Percentiles rank a stretch among this genome's conserved stretches.
phyloP scores from a whole-genome alignment of 805 yeast genomes.

The Blastobotrys attinorum region DNA sequence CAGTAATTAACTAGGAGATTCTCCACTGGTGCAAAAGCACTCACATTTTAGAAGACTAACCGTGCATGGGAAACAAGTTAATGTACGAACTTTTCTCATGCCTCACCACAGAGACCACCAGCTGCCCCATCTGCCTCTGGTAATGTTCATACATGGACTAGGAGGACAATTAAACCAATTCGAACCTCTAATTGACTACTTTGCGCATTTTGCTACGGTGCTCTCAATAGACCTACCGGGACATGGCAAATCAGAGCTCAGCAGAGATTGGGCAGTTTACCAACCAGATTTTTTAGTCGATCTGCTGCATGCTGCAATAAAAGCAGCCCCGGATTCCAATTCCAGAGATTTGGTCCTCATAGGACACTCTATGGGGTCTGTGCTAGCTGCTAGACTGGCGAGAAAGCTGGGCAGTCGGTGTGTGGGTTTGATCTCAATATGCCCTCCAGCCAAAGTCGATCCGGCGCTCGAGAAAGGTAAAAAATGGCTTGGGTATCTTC shows the following conservation, averaged over 20 bases:
- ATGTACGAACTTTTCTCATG: constrained; percentile 16
- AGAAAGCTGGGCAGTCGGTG: constrained; percentile 20
- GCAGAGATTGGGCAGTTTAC: constrained; percentile 31
- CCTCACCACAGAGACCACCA: constrained; percentile 24
- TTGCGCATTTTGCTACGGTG: constrained; percentile 55
- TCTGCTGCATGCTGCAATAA: constrained; percentile 31
- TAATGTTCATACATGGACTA: constrained; percentile 73
- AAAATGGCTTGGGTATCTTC: constrained; percentile 23
- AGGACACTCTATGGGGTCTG: constrained; percentile 74
- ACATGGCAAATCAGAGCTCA: constrained; percentile 46
- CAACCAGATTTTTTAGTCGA: constrained; percentile 33
- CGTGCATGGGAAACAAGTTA: constrained; percentile 3
- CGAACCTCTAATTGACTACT: constrained; percentile 57
- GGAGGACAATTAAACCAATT: constrained; percentile 90
- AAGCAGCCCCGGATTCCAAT: constrained; percentile 19
- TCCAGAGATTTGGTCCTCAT: constrained; percentile 35
- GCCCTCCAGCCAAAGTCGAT: constrained; percentile 28
- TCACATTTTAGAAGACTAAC: constrained; percentile 1
- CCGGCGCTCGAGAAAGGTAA: constrained; percentile 12
- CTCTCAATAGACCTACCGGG: constrained; percentile 82
- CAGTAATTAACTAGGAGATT: constrained; percentile 10
- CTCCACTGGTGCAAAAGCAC: constrained; percentile 16
- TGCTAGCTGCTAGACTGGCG: constrained; percentile 42
- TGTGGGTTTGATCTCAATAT: constrained; percentile 27
- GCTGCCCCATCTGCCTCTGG: constrained; percentile 41